Evolutionary conservation across 2,329 filamentous ascomycete species (phyloP).

Genomic region (Alternaria hordeiaustralica): DNA sequence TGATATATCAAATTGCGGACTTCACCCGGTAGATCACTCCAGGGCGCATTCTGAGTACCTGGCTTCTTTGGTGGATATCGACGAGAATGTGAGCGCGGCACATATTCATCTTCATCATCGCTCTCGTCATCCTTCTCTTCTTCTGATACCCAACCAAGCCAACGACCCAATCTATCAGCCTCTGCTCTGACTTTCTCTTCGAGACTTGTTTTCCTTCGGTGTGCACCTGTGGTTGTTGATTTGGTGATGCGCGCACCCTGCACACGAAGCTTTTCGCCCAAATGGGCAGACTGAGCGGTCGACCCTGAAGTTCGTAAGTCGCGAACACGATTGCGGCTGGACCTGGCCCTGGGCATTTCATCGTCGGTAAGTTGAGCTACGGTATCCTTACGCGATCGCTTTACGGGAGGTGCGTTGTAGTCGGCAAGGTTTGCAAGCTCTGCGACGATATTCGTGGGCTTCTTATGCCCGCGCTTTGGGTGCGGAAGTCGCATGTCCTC

Average conservation of each 20-base stretch:
- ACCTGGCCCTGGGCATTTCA: neutral
- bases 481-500: neutral
- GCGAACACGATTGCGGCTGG: neutral
- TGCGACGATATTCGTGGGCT: neutral
- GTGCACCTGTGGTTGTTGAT: neutral
- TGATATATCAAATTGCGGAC: conserved; percentile 13
- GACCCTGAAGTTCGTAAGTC: neutral
- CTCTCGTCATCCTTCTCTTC: neutral
- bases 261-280: neutral
- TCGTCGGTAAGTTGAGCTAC: neutral
- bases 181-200: neutral
- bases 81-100: neutral
- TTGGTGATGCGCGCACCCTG: neutral
- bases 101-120: neutral
- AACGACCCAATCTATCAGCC: neutral
- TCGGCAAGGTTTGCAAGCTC: conserved; percentile 10
- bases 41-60: conserved; percentile 5
- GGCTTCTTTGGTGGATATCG: neutral
- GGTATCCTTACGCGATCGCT: neutral
- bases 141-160: neutral
- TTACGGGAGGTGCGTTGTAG: conserved; percentile 5
- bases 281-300: neutral
- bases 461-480: neutral
- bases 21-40: conserved; percentile 4
- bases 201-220: neutral